A percentile compares a stretch with the other conserved stretches of the same genome.
phyloP scores from a whole-genome alignment of 768 basidiomycete species.

The Termitomyces sp. region DNA sequence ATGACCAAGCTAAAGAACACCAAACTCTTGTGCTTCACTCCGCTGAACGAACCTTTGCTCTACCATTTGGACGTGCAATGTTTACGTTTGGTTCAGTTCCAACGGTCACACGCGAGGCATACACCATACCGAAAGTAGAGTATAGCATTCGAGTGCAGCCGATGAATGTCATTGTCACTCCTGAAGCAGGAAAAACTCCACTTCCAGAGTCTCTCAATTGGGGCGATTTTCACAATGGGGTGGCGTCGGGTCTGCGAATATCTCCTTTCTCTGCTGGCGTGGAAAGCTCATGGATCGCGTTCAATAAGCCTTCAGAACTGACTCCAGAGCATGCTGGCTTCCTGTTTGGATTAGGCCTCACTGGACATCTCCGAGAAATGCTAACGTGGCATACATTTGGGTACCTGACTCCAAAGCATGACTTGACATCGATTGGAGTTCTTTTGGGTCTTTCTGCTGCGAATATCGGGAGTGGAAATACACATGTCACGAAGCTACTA shows the following conservation, averaged over 20 bases:
- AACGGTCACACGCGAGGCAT: constrained; percentile 71
- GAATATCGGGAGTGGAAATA: constrained; percentile 78
- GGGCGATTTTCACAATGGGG: constrained; percentile 99
- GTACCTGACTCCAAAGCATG: constrained; percentile 94
- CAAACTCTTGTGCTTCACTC: constrained; percentile 76
- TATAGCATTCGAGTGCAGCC: constrained; percentile 72
- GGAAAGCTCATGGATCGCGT: constrained; percentile 93
- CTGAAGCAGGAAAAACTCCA: constrained; percentile 69
- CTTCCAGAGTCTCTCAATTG: constrained; percentile 67
- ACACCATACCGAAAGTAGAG: constrained; percentile 74
- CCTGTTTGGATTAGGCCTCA: constrained; percentile 85
- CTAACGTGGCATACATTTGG: constrained; percentile 93
- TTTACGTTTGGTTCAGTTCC: constrained; percentile 85
- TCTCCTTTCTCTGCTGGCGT: constrained; percentile 68
- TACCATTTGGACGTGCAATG: constrained; percentile 87
- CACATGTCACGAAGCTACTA: constrained; percentile 84
- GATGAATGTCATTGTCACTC: constrained; percentile 53
- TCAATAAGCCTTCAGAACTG: constrained; percentile 88
- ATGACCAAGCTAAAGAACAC: constrained; percentile 82
- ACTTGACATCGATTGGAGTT: constrained; percentile 89
- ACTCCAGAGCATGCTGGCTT: constrained; percentile 97
- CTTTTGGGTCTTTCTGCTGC: constrained; percentile 92
- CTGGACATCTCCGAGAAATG: constrained; percentile 86
- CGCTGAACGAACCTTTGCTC: constrained; percentile 82
- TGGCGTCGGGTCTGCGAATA: constrained; percentile 84